phyloP scores from a whole-genome alignment of 2,329 filamentous ascomycete genomes.

The Microthyrium microscopicum region DNA sequence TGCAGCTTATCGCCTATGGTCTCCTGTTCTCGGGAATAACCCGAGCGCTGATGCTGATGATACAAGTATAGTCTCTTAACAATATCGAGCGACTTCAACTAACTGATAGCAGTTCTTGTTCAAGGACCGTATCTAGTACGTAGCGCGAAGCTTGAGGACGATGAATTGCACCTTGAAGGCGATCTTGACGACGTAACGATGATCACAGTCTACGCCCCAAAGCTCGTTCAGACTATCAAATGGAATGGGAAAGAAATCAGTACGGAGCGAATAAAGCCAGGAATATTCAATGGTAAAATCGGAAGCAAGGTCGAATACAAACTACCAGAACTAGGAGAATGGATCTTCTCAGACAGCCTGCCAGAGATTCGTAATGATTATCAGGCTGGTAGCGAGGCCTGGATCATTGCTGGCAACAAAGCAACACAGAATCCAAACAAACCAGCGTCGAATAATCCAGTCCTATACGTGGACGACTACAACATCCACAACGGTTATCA shows the following conservation, averaged over 20 bases:
- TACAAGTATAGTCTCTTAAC: slow-evolving; percentile 14
- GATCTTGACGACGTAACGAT: slow-evolving; percentile 19
- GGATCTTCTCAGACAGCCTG: too few relatives aligned
- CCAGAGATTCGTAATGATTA: too few relatives aligned
- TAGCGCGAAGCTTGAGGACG: slow-evolving; percentile 11
- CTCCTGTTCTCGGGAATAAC: slow-evolving; percentile 21
- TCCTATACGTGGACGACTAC: too few relatives aligned
- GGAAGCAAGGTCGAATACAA: too few relatives aligned
- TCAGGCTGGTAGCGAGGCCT: too few relatives aligned
- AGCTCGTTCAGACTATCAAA: slow-evolving; percentile 14
- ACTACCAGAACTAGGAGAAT: too few relatives aligned
- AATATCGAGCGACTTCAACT: slow-evolving; percentile 6
- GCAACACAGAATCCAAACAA: too few relatives aligned
- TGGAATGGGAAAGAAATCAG: slow-evolving; percentile 22
- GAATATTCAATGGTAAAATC: too few relatives aligned
- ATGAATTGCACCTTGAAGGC: slow-evolving; percentile 19
- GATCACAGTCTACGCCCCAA: slow-evolving; percentile 22
- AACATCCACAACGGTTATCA: too few relatives aligned
- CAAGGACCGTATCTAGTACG: slow-evolving; percentile 26
- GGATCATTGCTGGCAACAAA: too few relatives aligned
- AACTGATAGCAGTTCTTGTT: slow-evolving; percentile 17
- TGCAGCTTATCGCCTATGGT: slow-evolving; percentile 23
- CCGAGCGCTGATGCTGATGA: slow-evolving; percentile 22
- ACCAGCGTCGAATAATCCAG: too few relatives aligned
- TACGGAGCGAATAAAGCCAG: slow-evolving; percentile 9